Evolutionary conservation across 352 stramenopile species (phyloP), one percentile per base, ranked within the genome.

Genomic region (Blastocystis sp.): DNA sequence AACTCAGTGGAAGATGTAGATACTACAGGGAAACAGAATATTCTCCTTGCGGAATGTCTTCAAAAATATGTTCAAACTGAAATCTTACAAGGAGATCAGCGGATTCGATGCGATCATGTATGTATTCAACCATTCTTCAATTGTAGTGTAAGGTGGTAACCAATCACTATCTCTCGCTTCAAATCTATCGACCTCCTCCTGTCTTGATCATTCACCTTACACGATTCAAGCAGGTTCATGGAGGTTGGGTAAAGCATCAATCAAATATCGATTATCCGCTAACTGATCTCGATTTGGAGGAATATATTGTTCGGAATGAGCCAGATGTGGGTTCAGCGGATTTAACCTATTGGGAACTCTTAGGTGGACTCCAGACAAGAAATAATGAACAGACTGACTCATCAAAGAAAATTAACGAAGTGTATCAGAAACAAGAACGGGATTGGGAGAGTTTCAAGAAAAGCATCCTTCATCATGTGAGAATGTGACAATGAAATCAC

Each of bases 201-300:
- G 90, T 99, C 66, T 91, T 99, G 1, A 97, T 99, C 35, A 98
- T 99, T 80, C 96, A 99, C 64, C 92, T 99, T 19, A 99, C 99
- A 90, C 94, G 97, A 15, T 99, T 99, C 90, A 96, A 98, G 87
- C 98, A 95, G 79, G 98, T 96, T n/a, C 92, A 96, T 89, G 92
- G 94, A 30, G 92, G 93, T 90, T 78, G 42, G 35, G 92, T 95
- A 87, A 99, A 99, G 91, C 92, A 98, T 69, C 93, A 97, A 40
- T 95, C 98, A 89, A 92, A 98, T 7, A 96, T 99, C 35, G 93
- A 97, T 54, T 99, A 98, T 89, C 96, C 96, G 5, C 90, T 98
- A 0, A 94, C 94, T 90, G 96, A 95, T 17, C 91, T 98, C 17
- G 93, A 98, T 90, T 90, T 98, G 30, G 90, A 92, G 19, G 91